Evolutionary conservation across 2,329 filamentous ascomycete genomes (phyloP), one percentile per base, ranked within the genome.

Genomic region (Monosporascus ibericus): DNA sequence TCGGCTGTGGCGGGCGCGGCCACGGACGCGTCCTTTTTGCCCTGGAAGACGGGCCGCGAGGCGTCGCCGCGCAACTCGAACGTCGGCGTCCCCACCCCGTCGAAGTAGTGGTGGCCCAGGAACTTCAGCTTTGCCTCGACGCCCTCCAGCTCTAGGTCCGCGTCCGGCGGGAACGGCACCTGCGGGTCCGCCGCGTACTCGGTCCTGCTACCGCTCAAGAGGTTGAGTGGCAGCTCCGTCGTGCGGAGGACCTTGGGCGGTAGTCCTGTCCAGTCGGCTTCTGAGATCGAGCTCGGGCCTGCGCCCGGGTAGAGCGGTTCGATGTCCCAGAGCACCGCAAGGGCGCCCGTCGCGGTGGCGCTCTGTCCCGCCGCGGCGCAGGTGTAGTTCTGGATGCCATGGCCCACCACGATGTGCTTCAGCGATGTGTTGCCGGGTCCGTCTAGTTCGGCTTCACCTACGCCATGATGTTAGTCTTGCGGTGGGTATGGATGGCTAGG

Each of bases 321-420:
- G 58, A 77, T 70, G 60, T 85, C 81, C 75, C 81, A 84, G 54
- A 85, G 76, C 50, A 79, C 76, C 55, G 82, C 82, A 24, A 84
- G 71, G 47, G 82, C 82, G 46, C 82, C 82, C 20, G 70, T 65
- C n/a, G 75, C 67, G 6, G 61, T 60, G 30, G 75, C 70, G 0
- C 61, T 58, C 2, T 65, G 66, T 9, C 69, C 65, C 17, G 62
- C 57, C 14, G 61, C 52, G 30, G 61, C 65, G 68, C 84, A 87
- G 38, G 80, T 84, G 73, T 87, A 87, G 76, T 87, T 87, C 63
- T 87, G 84, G 61, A 84, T 79, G 52, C 84, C 84, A 60, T 84
- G 78, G 59, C 84, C 84, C 42, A 87, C 69, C 52, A 75, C 76
- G 56, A 87, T 78, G 70, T 77, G 70, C 64, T 79, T 76, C 38